These are phyloP conservation scores for Komagataella kurtzmanii DNA, from an alignment of 805 yeast genomes.

Conservation along the genomic window DNA sequence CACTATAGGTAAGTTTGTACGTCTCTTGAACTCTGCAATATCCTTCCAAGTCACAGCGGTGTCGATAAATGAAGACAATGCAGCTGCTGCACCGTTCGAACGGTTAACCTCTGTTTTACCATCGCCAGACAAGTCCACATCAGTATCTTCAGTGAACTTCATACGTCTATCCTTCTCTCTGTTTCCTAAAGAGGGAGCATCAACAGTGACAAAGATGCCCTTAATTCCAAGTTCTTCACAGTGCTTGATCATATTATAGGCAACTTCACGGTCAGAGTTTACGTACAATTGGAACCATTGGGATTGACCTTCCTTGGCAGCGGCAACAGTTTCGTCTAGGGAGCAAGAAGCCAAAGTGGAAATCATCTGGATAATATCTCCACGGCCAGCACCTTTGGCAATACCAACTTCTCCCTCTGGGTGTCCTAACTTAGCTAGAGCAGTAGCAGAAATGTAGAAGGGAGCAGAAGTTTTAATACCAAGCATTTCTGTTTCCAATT, in stretches of 20 bases:
- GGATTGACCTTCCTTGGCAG: slow-evolving; percentile 49
- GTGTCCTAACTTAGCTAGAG: slow-evolving; percentile 83
- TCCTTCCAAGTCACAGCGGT: slow-evolving; percentile 55
- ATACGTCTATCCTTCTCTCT: slow-evolving; percentile 79
- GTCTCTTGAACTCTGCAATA: slow-evolving; percentile 36
- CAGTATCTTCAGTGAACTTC: slow-evolving; percentile 39
- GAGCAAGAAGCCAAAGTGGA: slow-evolving; percentile 87
- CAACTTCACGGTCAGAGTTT: slow-evolving; percentile 57
- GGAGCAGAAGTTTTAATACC: slow-evolving; percentile 66
- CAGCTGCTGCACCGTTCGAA: slow-evolving; percentile 74
- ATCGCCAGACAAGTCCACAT: slow-evolving; percentile 29
- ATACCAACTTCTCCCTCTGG: slow-evolving; percentile 86
- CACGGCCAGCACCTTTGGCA: slow-evolving; percentile 69
- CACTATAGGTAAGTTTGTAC: slow-evolving; percentile 53
- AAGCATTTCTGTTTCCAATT: slow-evolving; percentile 56
- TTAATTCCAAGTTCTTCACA: slow-evolving; percentile 66
- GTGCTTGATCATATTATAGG: slow-evolving; percentile 47
- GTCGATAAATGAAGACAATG: slow-evolving; percentile 78
- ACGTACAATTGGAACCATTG: slow-evolving; percentile 89
- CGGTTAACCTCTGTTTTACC: slow-evolving; percentile 40
- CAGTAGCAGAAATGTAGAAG: slow-evolving; percentile 85
- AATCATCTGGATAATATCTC: slow-evolving; percentile 74
- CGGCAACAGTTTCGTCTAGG: slow-evolving; percentile 71
- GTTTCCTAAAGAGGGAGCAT: slow-evolving; percentile 85
- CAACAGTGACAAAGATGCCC: slow-evolving; percentile 81